A percentile compares a stretch with the other conserved stretches of the same genome.
Conservation (phyloP, 2,329 filamentous ascomycete genomes). For the Penicillium paneum region DNA sequence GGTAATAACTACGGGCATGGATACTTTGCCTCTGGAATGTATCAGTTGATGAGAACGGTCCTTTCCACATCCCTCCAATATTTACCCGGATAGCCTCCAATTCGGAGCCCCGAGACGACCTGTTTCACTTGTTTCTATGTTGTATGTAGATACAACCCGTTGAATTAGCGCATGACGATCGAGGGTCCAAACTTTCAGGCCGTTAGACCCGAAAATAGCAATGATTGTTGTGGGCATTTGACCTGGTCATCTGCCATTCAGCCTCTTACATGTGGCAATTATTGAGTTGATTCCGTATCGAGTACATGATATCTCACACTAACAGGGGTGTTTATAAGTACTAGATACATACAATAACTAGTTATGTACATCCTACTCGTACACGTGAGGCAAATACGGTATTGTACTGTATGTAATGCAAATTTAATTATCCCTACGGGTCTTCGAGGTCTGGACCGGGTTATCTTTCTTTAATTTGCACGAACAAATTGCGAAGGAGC, state of each 20-base stretch:
- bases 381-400: neutral
- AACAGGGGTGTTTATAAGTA: neutral
- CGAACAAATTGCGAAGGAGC: neutral
- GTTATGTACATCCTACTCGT: too few relatives aligned
- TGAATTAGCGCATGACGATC: slow-evolving; percentile 11
- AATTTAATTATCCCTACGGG: neutral
- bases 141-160: neutral
- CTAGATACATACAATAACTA: too few relatives aligned
- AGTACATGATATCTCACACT: neutral
- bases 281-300: neutral
- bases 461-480: neutral
- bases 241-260: neutral
- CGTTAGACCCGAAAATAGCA: neutral
- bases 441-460: neutral
- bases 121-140: neutral
- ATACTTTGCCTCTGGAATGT: neutral
- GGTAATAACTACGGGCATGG: neutral
- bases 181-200: slow-evolving; percentile 5
- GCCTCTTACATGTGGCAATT: neutral
- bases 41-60: neutral
- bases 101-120: neutral
- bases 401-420: neutral
- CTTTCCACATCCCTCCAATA: neutral
- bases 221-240: neutral
- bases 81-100: neutral